These are phyloP conservation scores for Alternaria sp. DNA, from an alignment of 2,329 filamentous ascomycete genomes.

Conservation along the genomic window DNA sequence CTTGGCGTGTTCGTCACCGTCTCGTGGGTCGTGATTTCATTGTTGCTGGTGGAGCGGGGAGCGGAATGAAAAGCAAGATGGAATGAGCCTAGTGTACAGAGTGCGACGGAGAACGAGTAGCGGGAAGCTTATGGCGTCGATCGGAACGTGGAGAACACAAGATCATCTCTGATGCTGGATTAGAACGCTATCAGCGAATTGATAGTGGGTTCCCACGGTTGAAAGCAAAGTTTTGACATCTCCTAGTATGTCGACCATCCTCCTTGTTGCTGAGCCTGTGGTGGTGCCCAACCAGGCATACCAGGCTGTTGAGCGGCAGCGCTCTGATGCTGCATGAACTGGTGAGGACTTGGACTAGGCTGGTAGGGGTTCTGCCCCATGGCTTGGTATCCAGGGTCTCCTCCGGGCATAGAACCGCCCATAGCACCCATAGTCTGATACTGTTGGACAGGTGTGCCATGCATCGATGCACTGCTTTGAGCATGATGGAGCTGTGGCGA, in stretches of 20 bases:
- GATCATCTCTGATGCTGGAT: not conserved
- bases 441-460: slow-evolving; percentile 51
- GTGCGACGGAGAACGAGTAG: slow-evolving; percentile 26
- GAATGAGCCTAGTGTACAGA: slow-evolving; percentile 35
- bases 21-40: slow-evolving; percentile 32
- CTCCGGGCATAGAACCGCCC: slow-evolving; percentile 29
- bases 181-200: not conserved
- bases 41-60: slow-evolving; percentile 17
- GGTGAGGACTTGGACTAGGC: slow-evolving; percentile 55
- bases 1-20: slow-evolving; percentile 19
- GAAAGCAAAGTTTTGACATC: not conserved
- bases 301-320: slow-evolving; percentile 55
- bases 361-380: slow-evolving; percentile 60
- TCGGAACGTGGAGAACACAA: not conserved
- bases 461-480: slow-evolving; percentile 52
- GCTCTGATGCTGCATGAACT: slow-evolving; percentile 55
- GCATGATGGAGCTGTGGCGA: slow-evolving; percentile 57
- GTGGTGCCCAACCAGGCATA: slow-evolving; percentile 59
- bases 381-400: slow-evolving; percentile 49
- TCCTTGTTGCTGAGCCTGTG: slow-evolving; percentile 47
- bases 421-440: slow-evolving; percentile 57
- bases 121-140: not conserved
- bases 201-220: not conserved
- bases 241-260: slow-evolving; percentile 49
- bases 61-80: slow-evolving; percentile 10